phyloP scores from a whole-genome alignment of 2,329 filamentous ascomycete genomes.

The Zalaria obscura region DNA sequence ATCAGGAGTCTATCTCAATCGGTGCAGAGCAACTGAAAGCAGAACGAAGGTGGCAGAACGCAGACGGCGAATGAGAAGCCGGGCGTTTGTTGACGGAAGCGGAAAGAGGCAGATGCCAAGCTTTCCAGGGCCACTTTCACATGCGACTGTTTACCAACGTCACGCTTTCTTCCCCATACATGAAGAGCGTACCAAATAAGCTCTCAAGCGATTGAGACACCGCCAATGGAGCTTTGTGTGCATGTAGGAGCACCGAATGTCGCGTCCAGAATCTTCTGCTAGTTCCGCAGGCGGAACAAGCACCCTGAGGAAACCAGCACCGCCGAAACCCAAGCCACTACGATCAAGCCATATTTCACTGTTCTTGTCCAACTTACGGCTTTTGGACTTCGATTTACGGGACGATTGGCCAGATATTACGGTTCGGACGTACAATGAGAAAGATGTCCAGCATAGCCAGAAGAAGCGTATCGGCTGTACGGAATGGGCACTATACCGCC shows the following conservation, averaged over 20 bases:
- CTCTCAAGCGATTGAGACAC: no score
- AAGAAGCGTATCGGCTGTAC: slow-evolving; percentile 70
- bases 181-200: no score
- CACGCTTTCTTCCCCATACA: no score
- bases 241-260: slow-evolving; percentile 1
- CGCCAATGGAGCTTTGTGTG: no score
- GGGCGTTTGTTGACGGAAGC: not conserved
- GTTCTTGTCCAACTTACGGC: slow-evolving; percentile 70
- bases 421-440: slow-evolving; percentile 52
- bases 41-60: not conserved
- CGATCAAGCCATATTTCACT: slow-evolving; percentile 42
- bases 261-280: slow-evolving; percentile 4
- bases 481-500: slow-evolving; percentile 82
- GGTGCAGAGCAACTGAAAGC: not conserved
- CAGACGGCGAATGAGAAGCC: not conserved
- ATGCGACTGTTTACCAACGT: not conserved
- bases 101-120: not conserved
- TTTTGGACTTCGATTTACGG: slow-evolving; percentile 64
- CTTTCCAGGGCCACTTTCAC: not conserved
- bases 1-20: no score
- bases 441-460: slow-evolving; percentile 55
- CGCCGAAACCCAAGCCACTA: slow-evolving; percentile 1
- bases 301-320: slow-evolving; percentile 1
- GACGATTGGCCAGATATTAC: slow-evolving; percentile 72
- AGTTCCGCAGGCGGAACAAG: slow-evolving; percentile 2